Evolutionary conservation across 768 basidiomycete species (phyloP), one percentile per base, ranked within the genome.

Genomic region (Phaeotremella fagi): DNA sequence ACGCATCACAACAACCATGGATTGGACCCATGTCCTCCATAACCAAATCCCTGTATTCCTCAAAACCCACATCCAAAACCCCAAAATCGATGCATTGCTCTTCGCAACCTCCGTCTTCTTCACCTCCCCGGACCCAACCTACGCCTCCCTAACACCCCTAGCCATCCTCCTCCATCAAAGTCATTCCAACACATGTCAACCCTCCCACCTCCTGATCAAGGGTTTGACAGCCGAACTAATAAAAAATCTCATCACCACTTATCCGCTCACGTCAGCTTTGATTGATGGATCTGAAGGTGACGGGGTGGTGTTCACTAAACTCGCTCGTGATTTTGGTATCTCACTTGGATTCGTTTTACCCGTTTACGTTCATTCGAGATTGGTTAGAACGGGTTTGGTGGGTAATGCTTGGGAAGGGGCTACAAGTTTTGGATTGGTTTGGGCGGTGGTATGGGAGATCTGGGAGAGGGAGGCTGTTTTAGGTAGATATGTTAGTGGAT

Each of bases 341-440:
- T 11, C 12, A 6, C 7, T 22, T 41, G 38, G 38, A 7, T 41
- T 41, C 18, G 18, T 41, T 14, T 6, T 41, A 12, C 38, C 38
- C 7, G 22, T 41, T 18, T 6, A 14, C 7, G 38, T 20, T 14
- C 38, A 14, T 22, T 20, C 12, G 38, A 6, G 12, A 7, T 6
- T 22, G 11, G 12, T 41, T 6, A 12, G 38, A 18, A 12, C 12
- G 38, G 20, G 38, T 12, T 14, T 41, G 11, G 22, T 41, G 12
- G 22, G 18, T 7, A 41, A 58, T 27, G 51, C 46, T n/a, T 58
- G 50, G 50, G 29, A 48, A 24, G 38, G 53, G 11, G 46, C 44
- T 4, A 15, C 47, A 6, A n/a, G 18, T 3, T 59, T 59, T 26
- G 58, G 58, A 5, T 23, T 45, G 31, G 6, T 59, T 4, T 59